Evolutionary conservation across 805 yeast genomes (phyloP).

Genomic region (Priceomyces haplophilus): DNA sequence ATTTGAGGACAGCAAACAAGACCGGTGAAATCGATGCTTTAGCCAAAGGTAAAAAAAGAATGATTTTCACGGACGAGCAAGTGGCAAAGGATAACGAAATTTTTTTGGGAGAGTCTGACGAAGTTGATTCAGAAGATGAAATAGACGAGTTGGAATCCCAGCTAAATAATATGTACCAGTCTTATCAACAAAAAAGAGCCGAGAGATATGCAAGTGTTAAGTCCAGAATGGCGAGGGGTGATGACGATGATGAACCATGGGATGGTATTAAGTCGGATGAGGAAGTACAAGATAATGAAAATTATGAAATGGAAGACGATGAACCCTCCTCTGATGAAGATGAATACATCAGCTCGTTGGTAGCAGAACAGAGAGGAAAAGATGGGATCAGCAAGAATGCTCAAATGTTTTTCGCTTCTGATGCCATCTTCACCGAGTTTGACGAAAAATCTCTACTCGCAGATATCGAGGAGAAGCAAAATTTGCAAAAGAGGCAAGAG

Average conservation of each 20-base stretch:
- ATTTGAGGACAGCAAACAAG: conserved; percentile 79
- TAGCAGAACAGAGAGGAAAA: conserved; percentile 46
- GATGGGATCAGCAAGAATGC: conserved; percentile 35
- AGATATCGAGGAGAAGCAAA: conserved; percentile 28
- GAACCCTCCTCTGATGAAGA: conserved; percentile 63
- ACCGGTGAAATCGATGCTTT: conserved; percentile 76
- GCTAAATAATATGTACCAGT: conserved; percentile 75
- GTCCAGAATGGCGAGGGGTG: conserved; percentile 73
- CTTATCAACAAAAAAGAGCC: conserved; percentile 62
- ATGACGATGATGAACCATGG: conserved; percentile 74
- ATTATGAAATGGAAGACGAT: conserved; percentile 42
- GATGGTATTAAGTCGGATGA: conserved; percentile 61
- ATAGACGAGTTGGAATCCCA: conserved; percentile 71
- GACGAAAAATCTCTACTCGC: conserved; percentile 50
- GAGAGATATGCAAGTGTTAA: conserved; percentile 67
- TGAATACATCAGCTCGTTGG: conserved; percentile 57
- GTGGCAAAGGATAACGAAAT: conserved; percentile 54
- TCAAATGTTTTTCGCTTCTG: conserved; percentile 39
- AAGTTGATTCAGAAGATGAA: conserved; percentile 45
- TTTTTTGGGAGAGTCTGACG: conserved; percentile 47
- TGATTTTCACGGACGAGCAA: conserved; percentile 59
- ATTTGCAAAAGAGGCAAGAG: neutral
- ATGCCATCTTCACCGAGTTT: conserved; percentile 36
- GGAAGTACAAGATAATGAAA: conserved; percentile 33
- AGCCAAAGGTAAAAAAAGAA: conserved; percentile 69